phyloP scores from a whole-genome alignment of 2,329 filamentous ascomycete species.

The Magnaporthiopsis incrustans region DNA sequence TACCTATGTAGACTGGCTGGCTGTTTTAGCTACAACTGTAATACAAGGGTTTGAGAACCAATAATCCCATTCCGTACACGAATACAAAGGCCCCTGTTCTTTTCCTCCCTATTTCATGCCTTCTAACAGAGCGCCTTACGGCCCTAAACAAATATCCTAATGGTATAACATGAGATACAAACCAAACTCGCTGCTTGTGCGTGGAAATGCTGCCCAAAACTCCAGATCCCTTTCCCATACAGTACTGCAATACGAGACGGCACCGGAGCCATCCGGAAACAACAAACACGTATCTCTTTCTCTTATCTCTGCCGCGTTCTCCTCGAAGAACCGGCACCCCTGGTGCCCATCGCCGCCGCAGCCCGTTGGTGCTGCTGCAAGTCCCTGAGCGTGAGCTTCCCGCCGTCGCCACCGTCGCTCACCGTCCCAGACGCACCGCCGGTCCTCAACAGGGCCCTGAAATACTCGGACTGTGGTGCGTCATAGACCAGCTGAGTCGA shows the following conservation, averaged over 20 bases:
- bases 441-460: slow-evolving; percentile 34
- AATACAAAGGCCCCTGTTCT: background rate
- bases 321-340: background rate
- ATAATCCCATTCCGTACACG: background rate
- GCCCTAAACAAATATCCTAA: background rate
- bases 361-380: slow-evolving; percentile 1
- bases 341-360: slow-evolving; percentile 3
- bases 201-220: background rate
- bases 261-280: background rate
- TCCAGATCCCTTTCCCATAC: background rate
- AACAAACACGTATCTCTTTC: background rate
- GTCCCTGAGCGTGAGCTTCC: slow-evolving; percentile 10
- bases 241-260: background rate
- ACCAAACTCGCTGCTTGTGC: background rate
- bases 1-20: background rate
- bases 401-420: slow-evolving; percentile 2
- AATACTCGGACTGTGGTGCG: slow-evolving; percentile 38
- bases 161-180: background rate
- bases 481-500: slow-evolving; percentile 47
- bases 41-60: background rate
- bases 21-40: background rate
- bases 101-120: background rate
- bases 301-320: background rate
- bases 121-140: background rate
- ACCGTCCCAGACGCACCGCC: slow-evolving; percentile 11